Evolutionary conservation across 768 basidiomycete species (phyloP).

Genomic region (Tulasnella sp.): DNA sequence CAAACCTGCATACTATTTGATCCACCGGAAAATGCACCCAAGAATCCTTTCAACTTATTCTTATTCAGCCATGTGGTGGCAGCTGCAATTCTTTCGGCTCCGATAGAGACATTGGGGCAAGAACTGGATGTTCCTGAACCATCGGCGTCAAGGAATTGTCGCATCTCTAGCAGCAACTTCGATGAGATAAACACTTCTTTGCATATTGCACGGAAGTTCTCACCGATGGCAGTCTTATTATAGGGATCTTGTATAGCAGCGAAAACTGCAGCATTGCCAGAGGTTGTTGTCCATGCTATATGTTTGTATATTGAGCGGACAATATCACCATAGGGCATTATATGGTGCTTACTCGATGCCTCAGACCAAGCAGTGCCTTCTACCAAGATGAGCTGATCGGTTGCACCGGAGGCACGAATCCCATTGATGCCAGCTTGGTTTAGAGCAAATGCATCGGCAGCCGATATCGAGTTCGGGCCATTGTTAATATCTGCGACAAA

Average conservation of each 20-base stretch:
- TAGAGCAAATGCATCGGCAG: conserved; percentile 38
- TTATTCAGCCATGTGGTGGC: conserved; percentile 48
- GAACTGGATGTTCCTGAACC: conserved; percentile 37
- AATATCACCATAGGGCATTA: background rate
- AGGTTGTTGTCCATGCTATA: conserved; percentile 39
- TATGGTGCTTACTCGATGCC: conserved; percentile 37
- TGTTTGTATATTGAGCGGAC: background rate
- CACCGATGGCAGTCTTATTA: conserved; percentile 48
- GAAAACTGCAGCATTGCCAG: conserved; percentile 44
- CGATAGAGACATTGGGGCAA: conserved; percentile 49
- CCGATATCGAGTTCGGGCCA: conserved; percentile 49
- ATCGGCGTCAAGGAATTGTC: conserved; percentile 57
- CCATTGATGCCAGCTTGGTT: conserved; percentile 56
- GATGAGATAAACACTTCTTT: background rate
- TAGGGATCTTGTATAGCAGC: conserved; percentile 43
- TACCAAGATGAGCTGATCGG: conserved; percentile 29
- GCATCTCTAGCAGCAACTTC: conserved; percentile 37
- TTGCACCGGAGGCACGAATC: conserved; percentile 51
- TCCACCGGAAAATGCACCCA: conserved; percentile 48
- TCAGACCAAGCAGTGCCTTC: conserved; percentile 41
- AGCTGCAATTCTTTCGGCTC: conserved; percentile 40
- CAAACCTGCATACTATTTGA: conserved; percentile 21
- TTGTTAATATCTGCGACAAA: conserved; percentile 41
- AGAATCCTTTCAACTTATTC: conserved; percentile 48
- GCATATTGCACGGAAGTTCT: conserved; percentile 12